Evolutionary conservation across 169 alveolate species (phyloP).

Genomic region (Plasmodium relictum): DNA sequence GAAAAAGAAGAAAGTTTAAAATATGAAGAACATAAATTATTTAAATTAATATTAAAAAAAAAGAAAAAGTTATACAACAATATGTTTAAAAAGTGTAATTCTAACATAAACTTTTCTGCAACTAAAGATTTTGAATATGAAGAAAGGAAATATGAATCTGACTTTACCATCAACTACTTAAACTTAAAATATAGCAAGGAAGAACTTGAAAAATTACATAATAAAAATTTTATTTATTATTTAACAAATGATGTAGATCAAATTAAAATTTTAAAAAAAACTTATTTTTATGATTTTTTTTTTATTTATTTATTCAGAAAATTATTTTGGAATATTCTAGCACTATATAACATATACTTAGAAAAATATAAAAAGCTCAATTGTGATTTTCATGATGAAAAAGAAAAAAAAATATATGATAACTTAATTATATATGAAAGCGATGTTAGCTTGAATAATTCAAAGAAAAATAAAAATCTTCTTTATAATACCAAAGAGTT

Average conservation of each 20-base stretch:
- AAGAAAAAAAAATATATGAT: background rate
- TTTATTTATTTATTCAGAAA: conserved; percentile 65
- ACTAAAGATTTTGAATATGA: conserved; percentile 7
- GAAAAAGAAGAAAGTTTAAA: background rate
- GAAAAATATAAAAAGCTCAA: background rate
- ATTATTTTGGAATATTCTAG: conserved; percentile 67
- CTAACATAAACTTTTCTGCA: background rate
- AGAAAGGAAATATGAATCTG: conserved; percentile 18
- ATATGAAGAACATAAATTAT: background rate
- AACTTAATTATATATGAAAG: conserved; percentile 53
- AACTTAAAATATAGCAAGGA: conserved; percentile 40
- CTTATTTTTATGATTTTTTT: conserved; percentile 73
- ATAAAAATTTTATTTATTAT: conserved; percentile 28
- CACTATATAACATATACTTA: conserved; percentile 38
- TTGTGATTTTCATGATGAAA: background rate
- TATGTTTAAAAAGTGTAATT: background rate
- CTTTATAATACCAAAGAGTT: conserved; percentile 46
- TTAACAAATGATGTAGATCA: conserved; percentile 47
- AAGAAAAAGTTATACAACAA: conserved; percentile 9
- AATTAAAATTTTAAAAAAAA: conserved; percentile 46
- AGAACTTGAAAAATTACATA: conserved; percentile 18
- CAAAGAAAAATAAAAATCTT: conserved; percentile 16
- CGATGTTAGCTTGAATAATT: conserved; percentile 55
- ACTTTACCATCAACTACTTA: conserved; percentile 22
- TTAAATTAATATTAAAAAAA: conserved; percentile 2